Evolutionary conservation across 2,329 filamentous ascomycete species (phyloP).

Genomic region (Zalaria sp.): DNA sequence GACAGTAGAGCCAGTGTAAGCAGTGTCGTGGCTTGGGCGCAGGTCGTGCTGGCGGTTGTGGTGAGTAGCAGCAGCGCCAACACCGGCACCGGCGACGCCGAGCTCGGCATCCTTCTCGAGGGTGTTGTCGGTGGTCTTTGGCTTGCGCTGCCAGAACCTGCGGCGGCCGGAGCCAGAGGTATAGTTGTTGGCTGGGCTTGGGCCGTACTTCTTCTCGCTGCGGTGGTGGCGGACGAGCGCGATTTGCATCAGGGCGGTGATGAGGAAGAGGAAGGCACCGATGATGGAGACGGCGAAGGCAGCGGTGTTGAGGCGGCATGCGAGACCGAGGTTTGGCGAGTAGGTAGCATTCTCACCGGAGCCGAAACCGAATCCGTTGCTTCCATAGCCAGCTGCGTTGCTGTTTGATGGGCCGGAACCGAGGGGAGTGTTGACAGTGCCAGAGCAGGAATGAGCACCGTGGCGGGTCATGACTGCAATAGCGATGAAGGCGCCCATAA

Average conservation of each 20-base stretch:
- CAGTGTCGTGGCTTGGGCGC: conserved; percentile 35
- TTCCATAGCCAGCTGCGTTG: conserved; percentile 33
- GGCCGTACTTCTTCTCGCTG: conserved; percentile 60
- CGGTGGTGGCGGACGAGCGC: conserved; percentile 56
- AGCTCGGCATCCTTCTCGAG: conserved; percentile 29
- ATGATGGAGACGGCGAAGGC: conserved; percentile 66
- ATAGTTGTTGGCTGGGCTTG: conserved; percentile 52
- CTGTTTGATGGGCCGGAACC: conserved; percentile 45
- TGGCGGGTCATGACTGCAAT: conserved; percentile 60
- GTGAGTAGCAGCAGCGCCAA: conserved; percentile 13
- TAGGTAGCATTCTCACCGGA: conserved; percentile 28
- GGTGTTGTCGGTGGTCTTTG: conserved; percentile 13
- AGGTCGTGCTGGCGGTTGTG: conserved; percentile 22
- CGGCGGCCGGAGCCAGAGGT: conserved; percentile 42
- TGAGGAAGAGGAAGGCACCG: conserved; percentile 59
- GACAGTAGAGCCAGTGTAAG: conserved; percentile 35
- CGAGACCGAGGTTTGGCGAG: conserved; percentile 35
- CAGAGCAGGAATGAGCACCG: conserved; percentile 53
- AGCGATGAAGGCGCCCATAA: conserved; percentile 66
- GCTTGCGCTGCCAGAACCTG: conserved; percentile 26
- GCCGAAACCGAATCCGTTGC: conserved; percentile 22
- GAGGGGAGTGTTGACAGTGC: conserved; percentile 51
- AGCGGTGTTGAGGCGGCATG: conserved; percentile 65
- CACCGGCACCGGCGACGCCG: conserved; percentile 17
- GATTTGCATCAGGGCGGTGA: conserved; percentile 57